Evolutionary conservation across 169 alveolate species (phyloP), one percentile per base, ranked within the genome.

Genomic region (Theileria sp.): DNA sequence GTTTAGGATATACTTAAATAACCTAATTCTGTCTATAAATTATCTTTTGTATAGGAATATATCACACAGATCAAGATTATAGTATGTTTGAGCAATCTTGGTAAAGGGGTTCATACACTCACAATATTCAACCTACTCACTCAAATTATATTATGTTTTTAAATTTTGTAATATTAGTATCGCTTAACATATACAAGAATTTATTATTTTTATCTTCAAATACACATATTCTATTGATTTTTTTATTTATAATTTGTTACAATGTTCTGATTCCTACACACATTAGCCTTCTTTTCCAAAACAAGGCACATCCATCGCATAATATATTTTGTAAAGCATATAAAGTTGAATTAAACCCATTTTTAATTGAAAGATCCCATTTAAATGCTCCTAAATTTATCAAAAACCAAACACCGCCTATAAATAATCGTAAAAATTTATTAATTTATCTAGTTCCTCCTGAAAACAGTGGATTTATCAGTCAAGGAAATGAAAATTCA

Each of bases 21-120:
- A 66, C 51, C 28, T 28, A 7, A 44, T 44, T 44, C 12, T 0
- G 15, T 61, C 69, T 32, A 25, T 66, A 6, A 34, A 21, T 66
- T 19, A 66, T 66, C 17, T 66, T 38, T 19, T 66, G 5, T 25
- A 15, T 66, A 66, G 75, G 75, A n/a, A 66, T 66, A 25, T 49
- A 66, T 38, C 25, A 9, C 10, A 8, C 54, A 8, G 38, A 34
- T 25, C 32, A 25, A 25, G 75, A 23, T 25, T 25, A 66, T 8
- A 19, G 38, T 15, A 25, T 66, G 75, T 38, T 66, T 66, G 38
- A 34, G 5, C 44, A 34, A 49, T 66, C 60, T 38, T 66, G 75
- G 75, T 66, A 66, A 36, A 34, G 38, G 54, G 62, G 34, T 66
- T 19, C 54, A 44, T 44, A 44, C 54, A 44, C 1, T 8, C 54